These are phyloP conservation scores for Fusarium fracticaudum DNA, from an alignment of 2,329 filamentous ascomycete species.

Conservation along the genomic window DNA sequence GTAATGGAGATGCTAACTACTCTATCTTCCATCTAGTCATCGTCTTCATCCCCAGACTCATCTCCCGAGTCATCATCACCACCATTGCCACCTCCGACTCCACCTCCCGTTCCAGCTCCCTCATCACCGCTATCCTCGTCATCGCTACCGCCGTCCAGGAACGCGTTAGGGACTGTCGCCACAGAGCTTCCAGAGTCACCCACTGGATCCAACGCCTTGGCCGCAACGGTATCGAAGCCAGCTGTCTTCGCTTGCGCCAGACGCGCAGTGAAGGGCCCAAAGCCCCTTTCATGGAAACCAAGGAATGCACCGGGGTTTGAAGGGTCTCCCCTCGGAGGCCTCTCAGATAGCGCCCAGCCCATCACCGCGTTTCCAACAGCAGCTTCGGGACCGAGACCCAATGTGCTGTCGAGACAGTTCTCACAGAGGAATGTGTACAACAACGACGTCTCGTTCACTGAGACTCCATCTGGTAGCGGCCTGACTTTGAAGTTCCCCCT, in stretches of 20 bases:
- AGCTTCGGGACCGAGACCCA: not conserved
- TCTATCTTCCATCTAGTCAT: rapidly evolving
- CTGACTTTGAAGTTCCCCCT: slow-evolving; percentile 6
- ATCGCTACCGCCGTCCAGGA: not conserved
- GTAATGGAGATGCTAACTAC: rapidly evolving
- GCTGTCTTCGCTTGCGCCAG: not conserved
- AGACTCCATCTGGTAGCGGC: not conserved
- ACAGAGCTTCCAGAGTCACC: not conserved
- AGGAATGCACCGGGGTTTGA: not conserved
- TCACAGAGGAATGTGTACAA: slow-evolving; percentile 12
- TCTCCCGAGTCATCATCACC: not conserved
- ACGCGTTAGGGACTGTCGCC: not conserved
- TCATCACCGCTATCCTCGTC: not conserved
- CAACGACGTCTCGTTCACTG: not conserved
- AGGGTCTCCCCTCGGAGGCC: not conserved
- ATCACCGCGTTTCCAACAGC: slow-evolving; percentile 3
- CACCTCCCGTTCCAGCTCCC: not conserved
- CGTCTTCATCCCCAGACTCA: not conserved
- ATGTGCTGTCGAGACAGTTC: not conserved
- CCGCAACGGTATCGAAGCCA: not conserved
- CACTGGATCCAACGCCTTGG: not conserved
- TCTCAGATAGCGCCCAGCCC: slow-evolving; percentile 1
- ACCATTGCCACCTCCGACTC: not conserved
- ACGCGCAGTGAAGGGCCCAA: not conserved
- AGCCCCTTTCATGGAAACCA: not conserved